Percentiles rank a stretch among this genome's conserved stretches.
phyloP scores from a whole-genome alignment of 176 grass and related monocot genomes.

The Ensete ventricosum region DNA sequence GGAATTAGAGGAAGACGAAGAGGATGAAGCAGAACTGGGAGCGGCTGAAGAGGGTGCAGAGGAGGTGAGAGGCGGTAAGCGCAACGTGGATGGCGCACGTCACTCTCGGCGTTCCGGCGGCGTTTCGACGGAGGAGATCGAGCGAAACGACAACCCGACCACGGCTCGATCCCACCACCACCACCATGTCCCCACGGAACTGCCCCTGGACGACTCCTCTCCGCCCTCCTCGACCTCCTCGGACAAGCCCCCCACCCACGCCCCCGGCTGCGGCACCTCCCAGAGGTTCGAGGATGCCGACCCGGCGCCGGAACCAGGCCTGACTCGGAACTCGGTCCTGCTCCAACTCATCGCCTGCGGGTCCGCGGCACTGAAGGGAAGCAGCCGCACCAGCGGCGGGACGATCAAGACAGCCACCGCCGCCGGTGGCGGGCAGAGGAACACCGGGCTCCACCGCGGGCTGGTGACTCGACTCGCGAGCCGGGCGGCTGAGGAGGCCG shows the following conservation, averaged over 20 bases:
- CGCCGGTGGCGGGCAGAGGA: constrained; percentile 23
- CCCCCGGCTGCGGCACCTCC: neutral
- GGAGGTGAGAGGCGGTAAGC: constrained; percentile 13
- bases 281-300: constrained; percentile 18
- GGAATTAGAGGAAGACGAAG: constrained; percentile 44
- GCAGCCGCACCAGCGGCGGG: neutral
- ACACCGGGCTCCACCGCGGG: constrained; percentile 43
- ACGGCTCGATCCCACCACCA: constrained; percentile 28
- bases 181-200: constrained; percentile 43
- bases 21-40: constrained; percentile 37
- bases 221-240: constrained; percentile 75
- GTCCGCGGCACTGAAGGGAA: constrained; percentile 25
- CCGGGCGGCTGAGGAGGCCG: constrained; percentile 23
- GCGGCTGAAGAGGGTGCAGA: neutral
- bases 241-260: constrained; percentile 27
- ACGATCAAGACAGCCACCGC: neutral
- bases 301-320: constrained; percentile 26
- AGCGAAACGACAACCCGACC: neutral
- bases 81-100: constrained; percentile 18
- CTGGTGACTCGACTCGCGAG: constrained; percentile 49
- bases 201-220: constrained; percentile 67
- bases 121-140: constrained; percentile 19
- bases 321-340: constrained; percentile 48
- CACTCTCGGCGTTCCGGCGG: constrained; percentile 7
- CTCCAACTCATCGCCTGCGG: constrained; percentile 94